Evolutionary conservation across 305 asterid species (phyloP), one percentile per base, ranked within the genome.

Genomic region (Plantago coronopus): DNA sequence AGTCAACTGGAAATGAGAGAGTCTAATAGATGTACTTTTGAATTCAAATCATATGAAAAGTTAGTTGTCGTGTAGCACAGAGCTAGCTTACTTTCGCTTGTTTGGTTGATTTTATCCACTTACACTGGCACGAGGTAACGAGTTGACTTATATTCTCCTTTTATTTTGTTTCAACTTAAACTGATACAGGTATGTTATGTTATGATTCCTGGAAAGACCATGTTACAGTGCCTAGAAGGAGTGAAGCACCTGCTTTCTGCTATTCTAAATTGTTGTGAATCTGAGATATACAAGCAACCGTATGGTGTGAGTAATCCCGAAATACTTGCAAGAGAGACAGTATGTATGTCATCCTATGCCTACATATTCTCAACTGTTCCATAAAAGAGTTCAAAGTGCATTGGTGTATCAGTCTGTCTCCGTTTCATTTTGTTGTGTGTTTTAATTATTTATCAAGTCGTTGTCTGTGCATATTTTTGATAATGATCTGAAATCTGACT

Each of bases 271-370:
- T 89, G 97, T 69, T 87, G 89, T 59, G 89, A 83, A 56, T 67
- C 88, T 64, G 91, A 81, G 62, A 72, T 73, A 63, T 72, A 78
- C 79, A 85, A 79, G 76, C 93, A 77, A 74, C 81, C 88, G 15
- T 72, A 80, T 61, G 90, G 86, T 70, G 61, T 87, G 66, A 81
- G 78, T 40, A 74, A 86, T 87, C 96, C 95, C 61, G 96, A 84
- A 81, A 76, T 76, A 71, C 83, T 87, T 62, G 95, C 95, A 17
- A 79, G 95, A 79, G 95, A 83, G 74, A 84, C 96, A 14, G 93
- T 87, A 54, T 90, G 96, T 89, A 79, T 55, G 97, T 74, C 56
- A 49, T 63, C 25, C 58, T 59, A 65, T 63, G 55, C 21, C 25
- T 53, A 54, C 46, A 62, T 54, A 20, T 49, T 23, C 57, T 27